These are phyloP conservation scores for Arthrobotrys pseudoclavata DNA, from an alignment of 2,329 filamentous ascomycete species.

Conservation along the genomic window DNA sequence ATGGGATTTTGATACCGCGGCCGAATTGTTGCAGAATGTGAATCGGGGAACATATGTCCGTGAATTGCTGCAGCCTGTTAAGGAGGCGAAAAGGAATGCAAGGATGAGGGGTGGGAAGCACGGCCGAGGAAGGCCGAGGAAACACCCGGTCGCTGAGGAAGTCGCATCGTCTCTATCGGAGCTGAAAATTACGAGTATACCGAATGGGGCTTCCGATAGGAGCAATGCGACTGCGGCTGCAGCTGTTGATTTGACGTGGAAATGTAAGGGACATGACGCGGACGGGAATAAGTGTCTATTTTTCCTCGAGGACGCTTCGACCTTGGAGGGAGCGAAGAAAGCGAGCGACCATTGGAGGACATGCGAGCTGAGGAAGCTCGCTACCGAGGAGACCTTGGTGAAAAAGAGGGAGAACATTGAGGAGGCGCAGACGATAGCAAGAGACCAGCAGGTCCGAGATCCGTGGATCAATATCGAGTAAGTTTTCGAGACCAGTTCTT, in stretches of 20 bases:
- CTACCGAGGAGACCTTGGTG: conserved; percentile 44
- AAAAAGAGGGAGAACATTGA: conserved; percentile 56
- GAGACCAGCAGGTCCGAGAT: conserved; percentile 53
- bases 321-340: conserved; percentile 49
- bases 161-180: conserved; percentile 41
- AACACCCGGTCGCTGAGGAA: conserved; percentile 24
- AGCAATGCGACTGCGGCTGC: conserved; percentile 1
- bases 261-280: conserved; percentile 43
- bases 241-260: conserved; percentile 17
- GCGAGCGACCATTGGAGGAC: conserved; percentile 51
- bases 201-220: conserved; percentile 31
- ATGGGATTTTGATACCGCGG: conserved; percentile 56
- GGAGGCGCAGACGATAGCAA: conserved; percentile 44
- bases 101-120: conserved; percentile 30
- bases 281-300: conserved; percentile 35
- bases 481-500: neutral
- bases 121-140: conserved; percentile 40
- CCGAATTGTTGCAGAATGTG: conserved; percentile 53
- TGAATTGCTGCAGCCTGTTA: conserved; percentile 53
- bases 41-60: conserved; percentile 53
- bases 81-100: conserved; percentile 47
- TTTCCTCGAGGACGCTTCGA: conserved; percentile 39
- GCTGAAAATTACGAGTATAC: conserved; percentile 43
- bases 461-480: conserved; percentile 59
- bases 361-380: conserved; percentile 44